Percentiles rank a stretch among this genome's conserved stretches.
phyloP scores from a whole-genome alignment of 2,329 filamentous ascomycete species.

The Xylaria sp. region DNA sequence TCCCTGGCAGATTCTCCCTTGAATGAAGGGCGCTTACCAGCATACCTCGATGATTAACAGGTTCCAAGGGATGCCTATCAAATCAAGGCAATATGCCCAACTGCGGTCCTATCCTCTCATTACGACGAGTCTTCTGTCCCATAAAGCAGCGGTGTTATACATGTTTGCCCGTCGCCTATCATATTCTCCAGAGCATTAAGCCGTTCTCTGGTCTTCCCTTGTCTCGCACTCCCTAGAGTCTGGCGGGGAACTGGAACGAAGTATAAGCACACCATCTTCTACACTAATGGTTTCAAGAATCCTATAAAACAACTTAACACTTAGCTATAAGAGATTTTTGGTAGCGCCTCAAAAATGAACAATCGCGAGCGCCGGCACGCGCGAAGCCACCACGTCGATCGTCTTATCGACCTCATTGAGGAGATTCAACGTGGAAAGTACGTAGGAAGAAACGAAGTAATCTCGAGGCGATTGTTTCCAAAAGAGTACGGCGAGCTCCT shows the following conservation, averaged over 20 bases:
- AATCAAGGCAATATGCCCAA: no score
- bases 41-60: no score
- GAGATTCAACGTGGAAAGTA: slow-evolving; percentile 4
- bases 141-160: not conserved
- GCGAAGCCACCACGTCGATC: not conserved
- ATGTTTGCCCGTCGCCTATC: not conserved
- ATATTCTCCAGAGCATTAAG: not conserved
- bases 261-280: not conserved
- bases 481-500: slow-evolving; percentile 8
- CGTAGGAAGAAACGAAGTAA: not conserved
- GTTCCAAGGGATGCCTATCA: no score
- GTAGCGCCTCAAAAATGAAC: not conserved
- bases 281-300: not conserved
- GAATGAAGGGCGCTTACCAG: no score
- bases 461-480: slow-evolving; percentile 1
- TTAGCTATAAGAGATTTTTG: not conserved
- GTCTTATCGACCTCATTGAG: slow-evolving; percentile 1
- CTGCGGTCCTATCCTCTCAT: not conserved
- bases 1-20: no score
- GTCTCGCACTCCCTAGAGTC: not conserved
- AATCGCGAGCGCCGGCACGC: not conserved
- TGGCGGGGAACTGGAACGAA: not conserved
- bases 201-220: not conserved
- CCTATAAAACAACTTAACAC: not conserved
- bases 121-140: not conserved